Base-by-base conservation (phyloP, 192 early-diverging fungal species). In the Coemansia sp. region DNA sequence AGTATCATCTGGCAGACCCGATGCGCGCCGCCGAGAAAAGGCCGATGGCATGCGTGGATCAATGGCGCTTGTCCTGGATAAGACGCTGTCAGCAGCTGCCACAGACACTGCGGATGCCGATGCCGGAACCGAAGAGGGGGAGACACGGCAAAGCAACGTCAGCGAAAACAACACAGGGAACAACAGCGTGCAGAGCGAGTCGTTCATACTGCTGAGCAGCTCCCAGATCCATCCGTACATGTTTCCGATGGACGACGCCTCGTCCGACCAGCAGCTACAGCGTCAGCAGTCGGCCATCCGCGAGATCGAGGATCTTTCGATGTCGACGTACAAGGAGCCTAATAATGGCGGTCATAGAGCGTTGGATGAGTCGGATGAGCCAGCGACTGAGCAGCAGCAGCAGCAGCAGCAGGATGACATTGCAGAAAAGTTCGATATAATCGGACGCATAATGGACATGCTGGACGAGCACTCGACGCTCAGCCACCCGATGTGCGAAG, bases 401-500 rank as follows among this genome's bases (percentile, higher is more conserved):
- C 7, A 27, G 8, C 53, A 27, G 15, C 45, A 59, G 44, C 59
- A 47, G 19, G 59, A 72, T 34, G 76, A 70, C 11, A 60, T 79
- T 38, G 54, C 70, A 2, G 64, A 67, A 34, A 79, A 71, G 29
- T 61, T 74, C 14, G 68, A 33, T 5, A 56, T 61, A 19, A 76
- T 76, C 23, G 88, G 83, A 23, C 82, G 85, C 28, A 61, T 97
- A 40, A 92, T 92, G 77, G 90, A 94, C 47, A 58, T 87, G 59
- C 85, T 95, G 60, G 89, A 89, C 0, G 80, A 84, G n/a, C 84
- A 84, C 34, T 88, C 92, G 2, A 84, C 84, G 47, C 75, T 92
- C 14, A 84, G 84, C 47, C 92, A 95, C 54, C 92, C 92, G 13
- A 84, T 96, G 69, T 98, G 96, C 68, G 85, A 91, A 60, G 94